Evolutionary conservation across 345 rosid genomes (phyloP), one percentile per base, ranked within the genome.

Genomic region (Ailanthus altissimus): DNA sequence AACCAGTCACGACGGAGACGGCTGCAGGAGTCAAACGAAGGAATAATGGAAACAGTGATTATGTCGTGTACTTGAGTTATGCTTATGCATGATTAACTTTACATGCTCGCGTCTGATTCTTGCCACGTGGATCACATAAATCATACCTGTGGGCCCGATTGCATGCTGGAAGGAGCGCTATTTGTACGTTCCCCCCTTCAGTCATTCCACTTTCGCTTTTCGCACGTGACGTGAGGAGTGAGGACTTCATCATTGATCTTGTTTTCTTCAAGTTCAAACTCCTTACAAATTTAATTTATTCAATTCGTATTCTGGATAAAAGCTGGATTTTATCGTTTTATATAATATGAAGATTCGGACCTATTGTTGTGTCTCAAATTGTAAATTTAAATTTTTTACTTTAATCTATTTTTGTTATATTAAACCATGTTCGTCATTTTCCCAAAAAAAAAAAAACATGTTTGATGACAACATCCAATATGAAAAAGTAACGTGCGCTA

Each of bases 51-150:
- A 20, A 21, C 14, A 61, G 43, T 51, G 59, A 20, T 50, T 21
- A 40, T 8, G 63, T 7, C 40, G 59, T 8, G 21, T 28, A 32
- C 38, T 32, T 32, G 38, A n/a, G 38, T 32, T 32, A 32, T 32
- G n/a, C 38, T 32, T 32, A 32, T n/a, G n/a, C n/a, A n/a, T 54
- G 25, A 20, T 7, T 20, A 10, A 13, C 62, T 66, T 75, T 60
- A 18, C 15, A 1, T 11, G 40, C 15, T 45, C 2, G 18, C 75
- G 74, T 68, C 43, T 5, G 81, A 82, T 78, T 59, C 6, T 50
- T 74, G 76, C 79, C 84, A 58, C 20, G 51, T 74, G 73, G 62
- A 62, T 58, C 2, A 5, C 11, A 20, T 14, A 25, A 49, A 45
- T 7, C 5, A 42, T 5, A 1, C 11, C n/a, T n/a, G 23, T 13